Evolutionary conservation across 2,329 filamentous ascomycete genomes (phyloP).

Genomic region (Fusarium burgessii): DNA sequence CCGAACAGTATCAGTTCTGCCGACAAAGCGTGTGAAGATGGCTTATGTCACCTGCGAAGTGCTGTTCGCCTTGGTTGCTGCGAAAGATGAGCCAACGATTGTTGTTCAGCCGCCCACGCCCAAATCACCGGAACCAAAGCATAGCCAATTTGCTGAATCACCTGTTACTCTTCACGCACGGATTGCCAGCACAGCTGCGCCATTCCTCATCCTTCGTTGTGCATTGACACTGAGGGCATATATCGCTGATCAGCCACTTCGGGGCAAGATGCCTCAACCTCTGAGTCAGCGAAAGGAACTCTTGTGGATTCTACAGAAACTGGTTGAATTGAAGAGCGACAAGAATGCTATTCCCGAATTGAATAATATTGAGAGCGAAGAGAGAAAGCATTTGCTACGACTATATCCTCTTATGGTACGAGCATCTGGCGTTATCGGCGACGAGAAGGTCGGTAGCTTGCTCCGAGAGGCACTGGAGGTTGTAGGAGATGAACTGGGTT

Average conservation of each 20-base stretch:
- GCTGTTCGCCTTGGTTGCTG: conserved; percentile 75
- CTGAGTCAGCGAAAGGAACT: conserved; percentile 84
- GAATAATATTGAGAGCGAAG: conserved; percentile 64
- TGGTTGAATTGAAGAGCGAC: conserved; percentile 77
- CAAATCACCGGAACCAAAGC: conserved; percentile 51
- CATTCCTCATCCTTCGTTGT: conserved; percentile 84
- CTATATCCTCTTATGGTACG: conserved; percentile 82
- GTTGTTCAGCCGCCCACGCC: conserved; percentile 60
- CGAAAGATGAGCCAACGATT: conserved; percentile 52
- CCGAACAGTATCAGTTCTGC: conserved; percentile 75
- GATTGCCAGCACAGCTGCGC: conserved; percentile 80
- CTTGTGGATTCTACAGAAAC: conserved; percentile 73
- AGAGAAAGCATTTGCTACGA: conserved; percentile 80
- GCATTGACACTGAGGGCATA: conserved; percentile 86
- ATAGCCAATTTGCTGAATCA: conserved; percentile 30
- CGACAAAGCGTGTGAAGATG: conserved; percentile 76
- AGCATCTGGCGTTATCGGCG: conserved; percentile 68
- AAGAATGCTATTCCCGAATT: conserved; percentile 73
- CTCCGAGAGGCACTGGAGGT: conserved; percentile 71
- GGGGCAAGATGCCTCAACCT: conserved; percentile 90
- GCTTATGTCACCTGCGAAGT: conserved; percentile 85
- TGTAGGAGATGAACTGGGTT: conserved; percentile 65
- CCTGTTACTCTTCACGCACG: conserved; percentile 59
- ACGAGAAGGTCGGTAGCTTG: conserved; percentile 69
- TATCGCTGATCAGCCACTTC: conserved; percentile 89